These are phyloP conservation scores for Calonectria honghensis DNA, from an alignment of 2,329 filamentous ascomycete species.

Conservation along the genomic window DNA sequence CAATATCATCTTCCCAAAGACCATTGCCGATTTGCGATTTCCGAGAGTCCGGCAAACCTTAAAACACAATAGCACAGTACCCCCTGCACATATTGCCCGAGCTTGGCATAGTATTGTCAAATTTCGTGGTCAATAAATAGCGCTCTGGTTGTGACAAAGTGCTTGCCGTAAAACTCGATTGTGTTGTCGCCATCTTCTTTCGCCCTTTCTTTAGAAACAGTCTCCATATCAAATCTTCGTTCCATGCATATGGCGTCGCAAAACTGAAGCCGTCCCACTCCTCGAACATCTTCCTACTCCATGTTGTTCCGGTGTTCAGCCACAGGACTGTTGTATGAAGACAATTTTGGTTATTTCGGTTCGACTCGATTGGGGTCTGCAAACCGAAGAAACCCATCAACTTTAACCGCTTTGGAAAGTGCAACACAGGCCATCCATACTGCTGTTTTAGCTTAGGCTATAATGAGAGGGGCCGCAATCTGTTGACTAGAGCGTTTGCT, in stretches of 20 bases:
- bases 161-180: not conserved
- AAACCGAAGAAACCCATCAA: not conserved
- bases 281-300: not conserved
- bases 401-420: not conserved
- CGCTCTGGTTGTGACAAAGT: not conserved
- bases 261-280: not conserved
- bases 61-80: not conserved
- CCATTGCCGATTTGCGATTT: not conserved
- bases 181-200: too few species aligned
- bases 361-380: not conserved
- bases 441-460: not conserved
- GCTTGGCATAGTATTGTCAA: not conserved
- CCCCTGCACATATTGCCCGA: not conserved
- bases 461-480: not conserved
- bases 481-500: not conserved
- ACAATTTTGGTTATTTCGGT: not conserved
- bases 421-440: not conserved
- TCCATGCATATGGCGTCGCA: not conserved
- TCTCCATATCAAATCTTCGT: too few species aligned
- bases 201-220: too few species aligned
- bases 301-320: not conserved
- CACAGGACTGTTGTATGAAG: not conserved
- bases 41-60: not conserved
- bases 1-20: not conserved
- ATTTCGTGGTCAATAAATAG: not conserved